phyloP scores from a whole-genome alignment of 2,329 filamentous ascomycete genomes.

The Tolypocladium ophioglossoides region DNA sequence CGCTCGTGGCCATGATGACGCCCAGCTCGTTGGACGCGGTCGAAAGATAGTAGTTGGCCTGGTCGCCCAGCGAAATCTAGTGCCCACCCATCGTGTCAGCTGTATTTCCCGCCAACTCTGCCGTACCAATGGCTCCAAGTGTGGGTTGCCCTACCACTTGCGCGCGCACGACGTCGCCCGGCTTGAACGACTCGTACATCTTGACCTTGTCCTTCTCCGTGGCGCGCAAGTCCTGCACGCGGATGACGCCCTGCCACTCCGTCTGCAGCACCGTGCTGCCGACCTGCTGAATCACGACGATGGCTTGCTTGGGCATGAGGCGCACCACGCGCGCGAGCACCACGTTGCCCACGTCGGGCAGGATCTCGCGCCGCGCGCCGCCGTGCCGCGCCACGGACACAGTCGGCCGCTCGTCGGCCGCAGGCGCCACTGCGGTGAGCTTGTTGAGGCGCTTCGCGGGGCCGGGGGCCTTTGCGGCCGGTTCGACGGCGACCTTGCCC shows the following conservation, averaged over 20 bases:
- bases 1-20: slow-evolving; percentile 85
- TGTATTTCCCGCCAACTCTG: background rate
- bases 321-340: slow-evolving; percentile 81
- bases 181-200: slow-evolving; percentile 82
- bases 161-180: slow-evolving; percentile 83
- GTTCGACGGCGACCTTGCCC: slow-evolving; percentile 52
- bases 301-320: slow-evolving; percentile 75
- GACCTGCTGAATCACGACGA: slow-evolving; percentile 77
- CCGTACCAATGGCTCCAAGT: background rate
- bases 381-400: slow-evolving; percentile 44
- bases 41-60: slow-evolving; percentile 89
- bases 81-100: background rate
- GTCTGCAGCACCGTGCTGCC: slow-evolving; percentile 61
- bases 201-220: slow-evolving; percentile 94
- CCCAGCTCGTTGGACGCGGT: slow-evolving; percentile 87
- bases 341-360: slow-evolving; percentile 70
- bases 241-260: slow-evolving; percentile 76
- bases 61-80: slow-evolving; percentile 81
- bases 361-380: slow-evolving; percentile 50
- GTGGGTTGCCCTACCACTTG: slow-evolving; percentile 48
- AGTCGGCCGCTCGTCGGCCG: slow-evolving; percentile 34
- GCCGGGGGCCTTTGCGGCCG: slow-evolving; percentile 34
- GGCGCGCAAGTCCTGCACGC: slow-evolving; percentile 82
- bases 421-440: slow-evolving; percentile 32
- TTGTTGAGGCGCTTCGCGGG: slow-evolving; percentile 50